Evolutionary conservation across 1,284 basidiomycete genomes (phyloP).

Genomic region (Lentinula novae-zelandiae): DNA sequence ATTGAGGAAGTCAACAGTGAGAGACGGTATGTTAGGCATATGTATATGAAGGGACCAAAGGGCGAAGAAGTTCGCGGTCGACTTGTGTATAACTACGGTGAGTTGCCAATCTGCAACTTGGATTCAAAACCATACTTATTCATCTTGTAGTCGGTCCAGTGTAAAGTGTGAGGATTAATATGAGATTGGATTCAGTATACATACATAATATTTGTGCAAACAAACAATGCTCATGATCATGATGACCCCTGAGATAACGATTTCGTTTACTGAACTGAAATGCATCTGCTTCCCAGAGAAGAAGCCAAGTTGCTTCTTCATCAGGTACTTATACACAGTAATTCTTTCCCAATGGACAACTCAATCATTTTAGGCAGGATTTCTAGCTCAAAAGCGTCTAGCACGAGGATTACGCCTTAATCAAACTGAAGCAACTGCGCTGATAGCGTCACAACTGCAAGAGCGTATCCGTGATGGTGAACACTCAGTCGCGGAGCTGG

Average conservation of each 20-base stretch:
- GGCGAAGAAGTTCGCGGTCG: conserved; percentile 52
- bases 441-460: conserved; percentile 90
- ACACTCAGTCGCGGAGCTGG: conserved; percentile 86
- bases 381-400: conserved; percentile 90
- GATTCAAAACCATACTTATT: too few relatives aligned
- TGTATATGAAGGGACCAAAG: conserved; percentile 61
- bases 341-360: neutral
- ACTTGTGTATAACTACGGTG: conserved; percentile 66
- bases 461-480: conserved; percentile 94
- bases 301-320: conserved; percentile 50
- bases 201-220: too few relatives aligned
- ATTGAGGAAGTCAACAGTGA: conserved; percentile 57
- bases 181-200: too few relatives aligned
- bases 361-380: conserved; percentile 56
- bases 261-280: conserved; percentile 17
- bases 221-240: too few relatives aligned
- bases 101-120: neutral
- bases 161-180: neutral
- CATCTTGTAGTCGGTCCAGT: neutral
- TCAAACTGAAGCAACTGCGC: conserved; percentile 82
- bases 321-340: conserved; percentile 31
- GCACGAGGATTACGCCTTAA: conserved; percentile 89
- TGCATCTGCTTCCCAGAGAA: conserved; percentile 50
- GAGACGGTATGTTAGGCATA: conserved; percentile 56
- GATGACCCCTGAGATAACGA: neutral